Base-by-base conservation (phyloP, 73 alveolate species). In the Blepharisma stoltei region DNA sequence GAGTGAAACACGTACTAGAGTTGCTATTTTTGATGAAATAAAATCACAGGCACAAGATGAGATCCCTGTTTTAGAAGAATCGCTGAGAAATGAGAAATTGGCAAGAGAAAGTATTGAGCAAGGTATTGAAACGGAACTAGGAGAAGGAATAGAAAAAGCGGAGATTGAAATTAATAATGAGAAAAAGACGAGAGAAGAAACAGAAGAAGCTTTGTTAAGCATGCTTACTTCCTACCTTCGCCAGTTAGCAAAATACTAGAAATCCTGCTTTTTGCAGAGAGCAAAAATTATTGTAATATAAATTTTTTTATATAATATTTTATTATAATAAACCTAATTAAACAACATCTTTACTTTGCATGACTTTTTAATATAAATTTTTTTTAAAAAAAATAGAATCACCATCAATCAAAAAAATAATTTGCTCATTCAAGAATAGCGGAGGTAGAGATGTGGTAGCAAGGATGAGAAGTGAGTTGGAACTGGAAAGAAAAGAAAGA, bases 141-240 rank as follows among this genome's bases (percentile, higher is more conserved):
- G 84, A 50, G 89, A 88, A 52, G 92, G 82, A 73, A 49, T 91
- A 68, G 83, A 54, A 55, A 84, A 78, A 68, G 54, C 81, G 27
- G 81, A 67, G 23, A 77, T 82, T 45, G 78, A 54, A 7, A 69
- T 90, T 45, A 78, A 52, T 50, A 71, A 77, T 77, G 97, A 90
- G 70, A 90, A 83, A 83, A 84, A 88, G 82, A 82, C 89, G 0
- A 85, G 94, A 70, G 97, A 91, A 55, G 94, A 91, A 71, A 89
- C 97, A 38, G 97, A 91, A 71, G 97, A 91, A 69, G 95, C 95
- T 6, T 54, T 91, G 46, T 76, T 91, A 14, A 95, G 86, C 71
- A 91, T 91, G 97, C 81, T 91, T 21, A n/a, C n/a, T n/a, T n/a
- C n/a, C n/a, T n/a, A n/a, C n/a, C n/a, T n/a, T n/a, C n/a, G n/a